Conservation (phyloP, 2,329 filamentous ascomycete genomes). For the Pyrenophora seminiperda region DNA sequence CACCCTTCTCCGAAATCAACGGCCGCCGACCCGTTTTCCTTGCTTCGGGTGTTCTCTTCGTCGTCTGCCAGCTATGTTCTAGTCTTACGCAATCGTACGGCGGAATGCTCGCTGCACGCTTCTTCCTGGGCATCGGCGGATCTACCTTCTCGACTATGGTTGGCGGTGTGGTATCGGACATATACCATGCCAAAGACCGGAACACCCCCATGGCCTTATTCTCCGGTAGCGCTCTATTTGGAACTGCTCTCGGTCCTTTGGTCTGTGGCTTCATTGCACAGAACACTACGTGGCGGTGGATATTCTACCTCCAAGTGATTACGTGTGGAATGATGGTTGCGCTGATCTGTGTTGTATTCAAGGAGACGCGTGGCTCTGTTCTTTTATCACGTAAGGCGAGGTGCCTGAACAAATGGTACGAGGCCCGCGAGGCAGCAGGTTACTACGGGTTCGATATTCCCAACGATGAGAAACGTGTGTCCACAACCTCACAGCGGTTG, state of each 20-base stretch:
- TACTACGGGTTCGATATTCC: constrained; percentile 60
- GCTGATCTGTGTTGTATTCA: constrained; percentile 71
- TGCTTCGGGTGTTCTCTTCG: constrained; percentile 71
- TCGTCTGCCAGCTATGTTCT: constrained; percentile 73
- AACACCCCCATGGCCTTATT: constrained; percentile 93
- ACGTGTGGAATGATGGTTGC: constrained; percentile 66
- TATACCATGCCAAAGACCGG: constrained; percentile 77
- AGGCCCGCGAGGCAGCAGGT: constrained; percentile 69
- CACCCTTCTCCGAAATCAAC: constrained; percentile 86
- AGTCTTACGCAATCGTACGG: constrained; percentile 71
- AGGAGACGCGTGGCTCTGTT: constrained; percentile 82
- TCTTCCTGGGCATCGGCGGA: constrained; percentile 77
- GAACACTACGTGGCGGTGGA: constrained; percentile 77
- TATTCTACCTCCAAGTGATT: constrained; percentile 86
- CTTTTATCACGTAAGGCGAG: constrained; percentile 76
- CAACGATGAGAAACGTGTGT: constrained; percentile 24
- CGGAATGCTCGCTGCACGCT: constrained; percentile 76
- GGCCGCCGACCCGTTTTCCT: constrained; percentile 84
- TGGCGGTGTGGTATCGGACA: constrained; percentile 86
- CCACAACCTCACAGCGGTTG: constrained; percentile 59
- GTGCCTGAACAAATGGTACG: constrained; percentile 78
- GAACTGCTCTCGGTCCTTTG: constrained; percentile 79
- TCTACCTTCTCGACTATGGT: constrained; percentile 87
- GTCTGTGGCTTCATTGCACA: constrained; percentile 72
- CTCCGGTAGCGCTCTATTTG: constrained; percentile 76